These are phyloP conservation scores for Musa balbisiana DNA, from an alignment of 202 grass and related monocot species.

Conservation along the genomic window DNA sequence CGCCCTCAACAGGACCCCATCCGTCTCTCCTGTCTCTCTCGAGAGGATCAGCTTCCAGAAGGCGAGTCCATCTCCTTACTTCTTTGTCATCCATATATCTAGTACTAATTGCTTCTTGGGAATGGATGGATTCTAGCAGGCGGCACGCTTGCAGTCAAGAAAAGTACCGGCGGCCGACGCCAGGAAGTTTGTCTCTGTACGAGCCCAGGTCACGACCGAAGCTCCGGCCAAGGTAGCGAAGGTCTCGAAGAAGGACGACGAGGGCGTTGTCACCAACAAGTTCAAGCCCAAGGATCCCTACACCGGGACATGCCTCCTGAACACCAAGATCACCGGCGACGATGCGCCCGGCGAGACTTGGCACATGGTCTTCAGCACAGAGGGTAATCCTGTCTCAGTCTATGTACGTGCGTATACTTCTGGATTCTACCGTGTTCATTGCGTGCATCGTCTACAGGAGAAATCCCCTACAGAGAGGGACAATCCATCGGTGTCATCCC, in stretches of 20 bases:
- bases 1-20: background rate
- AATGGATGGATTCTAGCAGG: background rate
- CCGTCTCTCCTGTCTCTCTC: slow-evolving; percentile 12
- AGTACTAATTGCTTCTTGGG: background rate
- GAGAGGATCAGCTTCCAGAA: slow-evolving; percentile 9
- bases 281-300: slow-evolving; percentile 75
- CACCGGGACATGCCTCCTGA: slow-evolving; percentile 56
- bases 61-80: background rate
- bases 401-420: background rate
- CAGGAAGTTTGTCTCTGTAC: slow-evolving; percentile 9
- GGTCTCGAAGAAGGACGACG: slow-evolving; percentile 66
- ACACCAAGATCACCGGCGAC: slow-evolving; percentile 86
- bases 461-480: slow-evolving; percentile 72
- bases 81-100: background rate
- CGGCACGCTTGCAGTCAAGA: slow-evolving; percentile 10
- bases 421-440: background rate
- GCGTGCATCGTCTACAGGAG: slow-evolving; percentile 23
- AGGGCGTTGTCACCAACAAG: slow-evolving; percentile 59
- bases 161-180: background rate
- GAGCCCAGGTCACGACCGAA: slow-evolving; percentile 49
- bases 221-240: slow-evolving; percentile 42
- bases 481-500: slow-evolving; percentile 84
- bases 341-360: slow-evolving; percentile 78
- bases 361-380: slow-evolving; percentile 96
- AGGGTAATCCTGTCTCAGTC: slow-evolving; percentile 27